phyloP scores from a whole-genome alignment of 306 rosid species.

The Sechiopsis laciniata region DNA sequence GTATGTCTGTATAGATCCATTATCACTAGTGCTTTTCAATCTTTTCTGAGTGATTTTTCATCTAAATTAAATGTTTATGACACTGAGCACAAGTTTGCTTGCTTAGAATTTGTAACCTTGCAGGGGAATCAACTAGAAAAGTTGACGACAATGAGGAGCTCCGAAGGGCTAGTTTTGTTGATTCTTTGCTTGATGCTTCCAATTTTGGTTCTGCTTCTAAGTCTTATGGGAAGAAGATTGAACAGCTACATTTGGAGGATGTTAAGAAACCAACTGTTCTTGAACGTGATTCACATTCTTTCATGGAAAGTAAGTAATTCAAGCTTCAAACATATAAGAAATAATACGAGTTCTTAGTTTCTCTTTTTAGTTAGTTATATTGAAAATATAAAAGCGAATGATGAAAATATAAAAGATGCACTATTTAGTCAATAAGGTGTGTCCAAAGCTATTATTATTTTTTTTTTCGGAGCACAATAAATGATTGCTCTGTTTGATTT shows the following conservation, averaged over 20 bases:
- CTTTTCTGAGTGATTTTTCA: not conserved
- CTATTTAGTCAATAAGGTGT: constrained; percentile 7
- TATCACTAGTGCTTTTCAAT: not conserved
- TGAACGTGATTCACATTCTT: constrained; percentile 36
- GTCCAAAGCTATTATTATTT: not conserved
- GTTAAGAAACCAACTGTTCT: constrained; percentile 31
- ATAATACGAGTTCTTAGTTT: not conserved
- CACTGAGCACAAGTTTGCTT: not conserved
- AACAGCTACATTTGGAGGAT: constrained; percentile 27
- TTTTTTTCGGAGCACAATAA: too few species aligned
- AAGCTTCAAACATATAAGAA: constrained; percentile 14
- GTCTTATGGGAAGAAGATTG: constrained; percentile 31
- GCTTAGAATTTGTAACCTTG: constrained; percentile 26
- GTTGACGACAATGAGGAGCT: constrained; percentile 68
- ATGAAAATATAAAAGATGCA: constrained; percentile 4
- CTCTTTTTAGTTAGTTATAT: not conserved
- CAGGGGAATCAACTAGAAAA: constrained; percentile 59
- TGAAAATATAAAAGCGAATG: not conserved
- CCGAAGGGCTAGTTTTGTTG: constrained; percentile 74
- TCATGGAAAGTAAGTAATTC: constrained; percentile 41
- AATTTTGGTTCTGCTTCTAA: constrained; percentile 39
- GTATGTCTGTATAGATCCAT: not conserved
- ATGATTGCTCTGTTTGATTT: too few species aligned
- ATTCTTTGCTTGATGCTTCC: constrained; percentile 57
- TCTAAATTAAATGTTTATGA: constrained; percentile 8